A percentile compares a stretch with the other conserved stretches of the same genome.
phyloP scores from a whole-genome alignment of 768 basidiomycete species.

The Pulveroboletus sp. region DNA sequence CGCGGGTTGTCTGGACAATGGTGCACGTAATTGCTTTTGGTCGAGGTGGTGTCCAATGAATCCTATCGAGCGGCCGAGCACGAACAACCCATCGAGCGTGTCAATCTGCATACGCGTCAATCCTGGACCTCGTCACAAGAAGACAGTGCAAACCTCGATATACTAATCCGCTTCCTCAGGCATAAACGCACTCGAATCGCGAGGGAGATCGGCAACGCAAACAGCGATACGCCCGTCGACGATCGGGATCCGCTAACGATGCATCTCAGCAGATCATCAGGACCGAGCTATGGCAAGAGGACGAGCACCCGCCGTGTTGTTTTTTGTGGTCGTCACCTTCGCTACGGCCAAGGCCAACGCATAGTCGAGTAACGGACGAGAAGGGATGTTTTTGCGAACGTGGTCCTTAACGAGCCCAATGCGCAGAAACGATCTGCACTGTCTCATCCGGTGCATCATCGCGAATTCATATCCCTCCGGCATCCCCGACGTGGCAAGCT shows the following conservation, averaged over 20 bases:
- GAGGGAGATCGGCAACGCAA: slow-evolving; percentile 92
- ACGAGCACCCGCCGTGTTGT: slow-evolving; percentile 65
- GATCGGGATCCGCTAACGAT: slow-evolving; percentile 80
- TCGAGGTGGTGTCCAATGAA: slow-evolving; percentile 97
- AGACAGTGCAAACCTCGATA: slow-evolving; percentile 54
- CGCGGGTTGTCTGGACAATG: slow-evolving; percentile 90
- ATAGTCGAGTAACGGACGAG: slow-evolving; percentile 87
- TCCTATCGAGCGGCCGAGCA: slow-evolving; percentile 94
- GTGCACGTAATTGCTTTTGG: slow-evolving; percentile 91
- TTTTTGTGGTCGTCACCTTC: slow-evolving; percentile 96
- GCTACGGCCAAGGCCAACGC: slow-evolving; percentile 94
- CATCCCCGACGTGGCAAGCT: too few species aligned
- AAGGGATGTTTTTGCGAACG: slow-evolving; percentile 93
- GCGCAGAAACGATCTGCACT: slow-evolving; percentile 42
- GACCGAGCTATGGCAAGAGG: not conserved
- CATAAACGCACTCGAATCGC: slow-evolving; percentile 90
- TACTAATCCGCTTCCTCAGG: slow-evolving; percentile 96
- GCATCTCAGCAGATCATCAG: not conserved
- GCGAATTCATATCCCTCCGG: too few species aligned
- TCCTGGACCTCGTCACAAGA: not conserved
- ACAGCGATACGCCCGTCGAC: slow-evolving; percentile 95
- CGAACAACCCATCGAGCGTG: slow-evolving; percentile 93
- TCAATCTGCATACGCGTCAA: slow-evolving; percentile 51
- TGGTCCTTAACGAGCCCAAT: slow-evolving; percentile 95
- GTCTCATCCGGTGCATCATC: too few species aligned